Percentiles rank a stretch among this genome's conserved stretches.
Conservation (phyloP, 2,329 filamentous ascomycete species). For the Phyllosticta citrichinensis region DNA sequence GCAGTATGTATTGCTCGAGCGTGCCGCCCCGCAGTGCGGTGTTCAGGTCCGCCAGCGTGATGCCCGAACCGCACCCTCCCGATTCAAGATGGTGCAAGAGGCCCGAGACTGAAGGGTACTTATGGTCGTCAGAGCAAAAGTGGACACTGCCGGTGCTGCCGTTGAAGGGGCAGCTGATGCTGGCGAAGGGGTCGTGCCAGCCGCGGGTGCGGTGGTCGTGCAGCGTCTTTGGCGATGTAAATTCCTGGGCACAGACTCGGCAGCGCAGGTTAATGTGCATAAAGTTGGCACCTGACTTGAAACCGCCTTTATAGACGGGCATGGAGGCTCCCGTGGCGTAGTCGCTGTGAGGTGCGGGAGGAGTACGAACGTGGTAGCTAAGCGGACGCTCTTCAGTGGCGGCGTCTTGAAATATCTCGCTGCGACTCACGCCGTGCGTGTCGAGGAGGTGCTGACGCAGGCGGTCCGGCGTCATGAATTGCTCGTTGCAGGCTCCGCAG, state of each 20-base stretch:
- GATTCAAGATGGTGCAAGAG: conserved; percentile 9
- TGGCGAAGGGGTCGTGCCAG: conserved; percentile 8
- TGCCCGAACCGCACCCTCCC: conserved; percentile 5
- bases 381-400: conserved; percentile 1
- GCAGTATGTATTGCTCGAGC: conserved; percentile 7
- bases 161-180: conserved; percentile 4
- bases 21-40: neutral
- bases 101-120: conserved; percentile 1
- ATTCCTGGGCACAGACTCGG: conserved; percentile 5
- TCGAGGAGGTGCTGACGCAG: conserved; percentile 9
- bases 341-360: neutral
- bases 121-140: neutral
- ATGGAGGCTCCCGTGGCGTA: neutral
- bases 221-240: conserved; percentile 9
- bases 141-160: neutral
- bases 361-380: neutral
- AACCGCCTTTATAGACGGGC: conserved; percentile 7
- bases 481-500: conserved; percentile 4
- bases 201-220: conserved; percentile 10
- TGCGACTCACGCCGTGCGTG: neutral
- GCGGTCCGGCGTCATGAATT: conserved; percentile 10
- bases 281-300: conserved; percentile 9
- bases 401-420: conserved; percentile 3
- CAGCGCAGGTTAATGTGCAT: conserved; percentile 7
- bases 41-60: conserved; percentile 2